phyloP scores from a whole-genome alignment of 257 asterid species.

The Voacanga thouarsii region DNA sequence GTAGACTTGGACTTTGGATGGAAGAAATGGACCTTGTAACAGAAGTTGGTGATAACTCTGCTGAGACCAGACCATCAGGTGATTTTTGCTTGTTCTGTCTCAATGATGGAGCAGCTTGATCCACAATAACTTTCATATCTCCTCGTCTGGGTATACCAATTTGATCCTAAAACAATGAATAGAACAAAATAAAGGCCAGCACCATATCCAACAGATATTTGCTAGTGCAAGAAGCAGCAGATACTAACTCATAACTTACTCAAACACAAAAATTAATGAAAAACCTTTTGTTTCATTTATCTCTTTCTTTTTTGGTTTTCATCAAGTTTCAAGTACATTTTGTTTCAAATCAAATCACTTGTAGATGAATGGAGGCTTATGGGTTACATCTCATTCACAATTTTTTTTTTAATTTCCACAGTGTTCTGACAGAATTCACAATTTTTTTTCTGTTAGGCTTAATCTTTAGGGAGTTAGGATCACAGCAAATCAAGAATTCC shows the following conservation, averaged over 20 bases:
- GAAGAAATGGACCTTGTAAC: slow-evolving; percentile 46
- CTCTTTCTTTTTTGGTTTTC: background rate
- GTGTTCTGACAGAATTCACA: background rate
- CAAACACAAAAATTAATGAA: background rate
- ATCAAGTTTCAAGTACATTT: background rate
- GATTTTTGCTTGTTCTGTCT: slow-evolving; percentile 24
- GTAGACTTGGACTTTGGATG: slow-evolving; percentile 33
- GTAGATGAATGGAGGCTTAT: background rate
- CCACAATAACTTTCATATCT: slow-evolving; percentile 24
- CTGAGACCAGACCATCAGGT: slow-evolving; percentile 31
- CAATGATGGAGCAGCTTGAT: slow-evolving; percentile 28
- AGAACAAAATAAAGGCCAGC: slow-evolving; percentile 1
- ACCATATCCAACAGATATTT: background rate
- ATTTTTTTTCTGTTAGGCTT: background rate
- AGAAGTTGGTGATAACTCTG: slow-evolving; percentile 45
- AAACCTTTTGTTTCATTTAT: background rate
- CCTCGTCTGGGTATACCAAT: slow-evolving; percentile 24
- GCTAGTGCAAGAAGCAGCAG: background rate
- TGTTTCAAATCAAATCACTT: background rate
- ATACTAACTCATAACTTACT: background rate
- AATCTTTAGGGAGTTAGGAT: background rate
- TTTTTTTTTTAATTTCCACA: background rate
- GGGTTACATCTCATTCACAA: background rate
- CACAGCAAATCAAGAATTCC: background rate
- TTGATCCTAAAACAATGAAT: slow-evolving; percentile 40